Evolutionary conservation across 2,329 filamentous ascomycete species (phyloP).

Genomic region (Fusarium xyrophilum): DNA sequence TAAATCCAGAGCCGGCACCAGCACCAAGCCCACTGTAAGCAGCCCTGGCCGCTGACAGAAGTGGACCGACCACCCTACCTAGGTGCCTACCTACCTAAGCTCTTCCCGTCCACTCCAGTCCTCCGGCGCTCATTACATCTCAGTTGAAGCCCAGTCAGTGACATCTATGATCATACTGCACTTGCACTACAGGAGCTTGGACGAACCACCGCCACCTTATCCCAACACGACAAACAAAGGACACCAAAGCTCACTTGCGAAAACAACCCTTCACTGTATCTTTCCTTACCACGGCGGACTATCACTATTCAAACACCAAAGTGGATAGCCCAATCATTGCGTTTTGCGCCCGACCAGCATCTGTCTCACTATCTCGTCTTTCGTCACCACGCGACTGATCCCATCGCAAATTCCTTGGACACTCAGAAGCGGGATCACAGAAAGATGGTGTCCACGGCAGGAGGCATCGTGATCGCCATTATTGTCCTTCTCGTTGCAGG

Average conservation of each 20-base stretch:
- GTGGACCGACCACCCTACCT: too few relatives aligned
- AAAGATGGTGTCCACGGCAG: conserved; percentile 64
- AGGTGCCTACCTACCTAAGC: too few relatives aligned
- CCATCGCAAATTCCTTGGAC: conserved; percentile 9
- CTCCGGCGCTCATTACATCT: background rate
- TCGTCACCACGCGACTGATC: conserved; percentile 16
- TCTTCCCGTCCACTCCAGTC: background rate
- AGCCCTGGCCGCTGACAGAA: conserved; percentile 5
- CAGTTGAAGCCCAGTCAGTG: conserved; percentile 13
- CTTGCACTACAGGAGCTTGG: background rate
- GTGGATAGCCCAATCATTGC: background rate
- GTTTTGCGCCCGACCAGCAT: conserved; percentile 2
- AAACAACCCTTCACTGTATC: background rate
- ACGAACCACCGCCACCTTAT: conserved; percentile 31
- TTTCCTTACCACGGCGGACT: background rate
- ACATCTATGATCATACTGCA: conserved; percentile 14
- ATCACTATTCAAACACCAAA: background rate
- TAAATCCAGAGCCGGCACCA: conserved; percentile 27
- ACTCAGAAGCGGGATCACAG: conserved; percentile 1
- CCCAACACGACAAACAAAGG: conserved; percentile 8
- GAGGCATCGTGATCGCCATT: conserved; percentile 76
- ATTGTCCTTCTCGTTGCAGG: conserved; percentile 65
- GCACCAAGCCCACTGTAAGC: conserved; percentile 30
- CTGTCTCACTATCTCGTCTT: background rate
- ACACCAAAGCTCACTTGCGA: background rate